phyloP scores from a whole-genome alignment of 2,329 filamentous ascomycete genomes.

The Trichoderma sp. region DNA sequence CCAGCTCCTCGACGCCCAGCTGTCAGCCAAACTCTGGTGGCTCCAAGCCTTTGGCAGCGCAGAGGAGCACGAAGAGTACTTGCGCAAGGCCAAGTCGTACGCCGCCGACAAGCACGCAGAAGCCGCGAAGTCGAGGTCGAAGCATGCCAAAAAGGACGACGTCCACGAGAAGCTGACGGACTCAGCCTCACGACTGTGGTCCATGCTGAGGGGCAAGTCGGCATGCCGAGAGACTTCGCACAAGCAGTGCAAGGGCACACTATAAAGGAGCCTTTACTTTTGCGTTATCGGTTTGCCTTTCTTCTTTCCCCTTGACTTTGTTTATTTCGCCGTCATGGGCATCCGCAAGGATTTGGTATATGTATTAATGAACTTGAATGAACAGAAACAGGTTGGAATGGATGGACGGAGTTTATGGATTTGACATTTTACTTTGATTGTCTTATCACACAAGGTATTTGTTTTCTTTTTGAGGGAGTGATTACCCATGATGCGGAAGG shows the following conservation, averaged over 20 bases:
- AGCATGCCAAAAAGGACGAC: constrained; percentile 23
- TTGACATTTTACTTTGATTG: neutral
- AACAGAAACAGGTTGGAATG: constrained; percentile 2
- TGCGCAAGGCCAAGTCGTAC: constrained; percentile 45
- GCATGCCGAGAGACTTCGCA: constrained; percentile 19
- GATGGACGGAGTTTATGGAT: constrained; percentile 11
- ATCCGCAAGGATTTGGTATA: constrained; percentile 1
- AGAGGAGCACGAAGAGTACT: constrained; percentile 46
- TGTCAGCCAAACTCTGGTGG: constrained; percentile 56
- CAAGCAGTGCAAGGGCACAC: neutral
- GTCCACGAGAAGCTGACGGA: constrained; percentile 29
- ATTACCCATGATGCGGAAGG: neutral
- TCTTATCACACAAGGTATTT: neutral
- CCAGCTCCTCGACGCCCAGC: constrained; percentile 50
- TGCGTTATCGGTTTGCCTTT: neutral
- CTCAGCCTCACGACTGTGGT: constrained; percentile 22
- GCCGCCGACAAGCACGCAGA: constrained; percentile 37
- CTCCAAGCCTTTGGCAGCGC: constrained; percentile 50
- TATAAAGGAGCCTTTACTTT: neutral
- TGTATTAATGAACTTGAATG: constrained; percentile 10
- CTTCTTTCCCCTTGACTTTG: neutral
- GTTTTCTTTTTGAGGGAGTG: neutral
- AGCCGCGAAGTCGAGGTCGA: constrained; percentile 31
- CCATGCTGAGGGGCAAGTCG: constrained; percentile 27
- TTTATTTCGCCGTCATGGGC: neutral